Percentiles rank a stretch among this genome's conserved stretches.
phyloP scores from a whole-genome alignment of 371 early-diverging fungal species.

The Mucor ambiguus region DNA sequence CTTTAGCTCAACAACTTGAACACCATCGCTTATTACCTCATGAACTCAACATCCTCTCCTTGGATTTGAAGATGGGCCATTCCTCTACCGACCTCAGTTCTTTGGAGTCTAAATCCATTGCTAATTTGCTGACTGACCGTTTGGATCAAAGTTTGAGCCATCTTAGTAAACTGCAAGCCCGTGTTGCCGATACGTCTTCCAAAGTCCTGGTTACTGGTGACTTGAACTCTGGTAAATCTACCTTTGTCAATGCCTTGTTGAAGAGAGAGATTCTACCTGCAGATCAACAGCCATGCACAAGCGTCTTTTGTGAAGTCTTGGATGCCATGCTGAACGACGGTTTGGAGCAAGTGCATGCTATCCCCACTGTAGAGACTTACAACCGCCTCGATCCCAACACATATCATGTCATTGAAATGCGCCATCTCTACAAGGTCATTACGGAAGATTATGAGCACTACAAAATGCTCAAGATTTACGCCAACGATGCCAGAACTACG shows the following conservation, averaged over 20 bases:
- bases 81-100: conserved; percentile 46
- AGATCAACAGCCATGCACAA: conserved; percentile 98
- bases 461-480: conserved; percentile 89
- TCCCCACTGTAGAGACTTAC: conserved; percentile 68
- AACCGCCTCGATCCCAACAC: conserved; percentile 71
- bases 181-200: conserved; percentile 91
- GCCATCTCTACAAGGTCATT: conserved; percentile 61
- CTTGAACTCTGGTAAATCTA: conserved; percentile 96
- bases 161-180: conserved; percentile 76
- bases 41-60: conserved; percentile 62
- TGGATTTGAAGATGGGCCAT: conserved; percentile 71
- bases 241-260: conserved; percentile 96
- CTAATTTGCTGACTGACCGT: conserved; percentile 71
- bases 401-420: conserved; percentile 67
- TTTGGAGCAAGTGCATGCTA: conserved; percentile 92
- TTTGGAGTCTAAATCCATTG: conserved; percentile 70
- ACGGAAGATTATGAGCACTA: conserved; percentile 70
- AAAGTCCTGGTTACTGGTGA: conserved; percentile 97
- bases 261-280: conserved; percentile 86
- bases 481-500: conserved; percentile 63
- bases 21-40: conserved; percentile 34
- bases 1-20: conserved; percentile 26
- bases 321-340: conserved; percentile 85
- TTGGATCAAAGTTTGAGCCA: conserved; percentile 69
- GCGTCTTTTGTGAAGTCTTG: conserved; percentile 92